A percentile compares a stretch with the other conserved stretches of the same genome.
Conservation (phyloP, 169 alveolate species). For the Neospora caninum region DNA sequence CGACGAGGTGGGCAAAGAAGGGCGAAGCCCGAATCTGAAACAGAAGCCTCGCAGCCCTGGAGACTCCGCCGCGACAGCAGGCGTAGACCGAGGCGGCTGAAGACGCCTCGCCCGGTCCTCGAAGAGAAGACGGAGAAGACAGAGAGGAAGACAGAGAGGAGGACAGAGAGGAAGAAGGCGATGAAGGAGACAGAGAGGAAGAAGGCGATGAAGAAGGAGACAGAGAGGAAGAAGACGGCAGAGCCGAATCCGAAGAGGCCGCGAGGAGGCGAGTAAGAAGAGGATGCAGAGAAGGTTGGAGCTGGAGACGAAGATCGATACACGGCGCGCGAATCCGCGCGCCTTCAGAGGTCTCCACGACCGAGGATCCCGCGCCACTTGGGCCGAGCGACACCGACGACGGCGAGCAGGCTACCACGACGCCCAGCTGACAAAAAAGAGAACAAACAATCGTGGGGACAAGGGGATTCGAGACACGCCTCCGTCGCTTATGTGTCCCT, state of each 20-base stretch:
- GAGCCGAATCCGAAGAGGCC: background rate
- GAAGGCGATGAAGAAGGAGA: background rate
- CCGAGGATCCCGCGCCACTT: no score
- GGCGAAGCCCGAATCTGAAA: background rate
- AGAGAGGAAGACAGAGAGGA: background rate
- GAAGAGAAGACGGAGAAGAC: background rate
- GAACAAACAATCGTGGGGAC: background rate
- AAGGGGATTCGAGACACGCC: no score
- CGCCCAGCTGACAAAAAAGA: background rate
- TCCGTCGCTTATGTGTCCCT: no score
- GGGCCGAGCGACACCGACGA: no score
- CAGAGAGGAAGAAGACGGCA: background rate
- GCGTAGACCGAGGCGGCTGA: background rate
- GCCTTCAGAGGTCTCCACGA: no score
- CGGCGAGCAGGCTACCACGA: constrained; percentile 30
- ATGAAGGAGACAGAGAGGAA: background rate
- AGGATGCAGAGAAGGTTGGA: background rate
- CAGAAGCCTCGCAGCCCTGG: background rate
- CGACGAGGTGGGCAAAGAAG: constrained; percentile 9
- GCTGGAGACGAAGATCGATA: constrained; percentile 8
- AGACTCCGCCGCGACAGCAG: background rate
- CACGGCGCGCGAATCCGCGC: background rate
- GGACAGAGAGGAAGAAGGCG: background rate
- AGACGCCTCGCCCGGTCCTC: no score
- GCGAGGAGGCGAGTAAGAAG: background rate